A percentile compares a stretch with the other conserved stretches of the same genome.
These are phyloP conservation scores for Leucosporidium yakuticum DNA, from an alignment of 768 basidiomycete species.

Conservation along the genomic window DNA sequence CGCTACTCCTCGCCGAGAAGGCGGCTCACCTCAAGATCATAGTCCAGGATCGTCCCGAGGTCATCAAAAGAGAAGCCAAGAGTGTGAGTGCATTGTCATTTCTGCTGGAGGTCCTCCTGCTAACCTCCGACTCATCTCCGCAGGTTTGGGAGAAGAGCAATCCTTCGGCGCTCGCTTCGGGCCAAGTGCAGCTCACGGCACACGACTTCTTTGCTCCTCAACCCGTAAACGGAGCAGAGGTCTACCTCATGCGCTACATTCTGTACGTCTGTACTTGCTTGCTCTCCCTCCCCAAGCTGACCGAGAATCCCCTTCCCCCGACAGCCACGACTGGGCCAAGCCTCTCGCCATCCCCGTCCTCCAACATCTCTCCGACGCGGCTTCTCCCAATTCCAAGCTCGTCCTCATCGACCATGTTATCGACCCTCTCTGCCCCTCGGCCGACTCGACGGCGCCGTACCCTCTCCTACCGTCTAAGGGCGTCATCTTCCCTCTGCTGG, in stretches of 20 bases:
- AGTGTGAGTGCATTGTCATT: constrained; percentile 31
- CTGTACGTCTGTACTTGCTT: constrained; percentile 41
- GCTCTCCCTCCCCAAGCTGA: not conserved
- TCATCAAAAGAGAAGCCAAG: constrained; percentile 36
- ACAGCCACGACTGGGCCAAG: constrained; percentile 68
- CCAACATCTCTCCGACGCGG: constrained; percentile 49
- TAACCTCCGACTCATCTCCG: too few species aligned
- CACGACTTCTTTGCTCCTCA: constrained; percentile 74
- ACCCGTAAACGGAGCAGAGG: constrained; percentile 50
- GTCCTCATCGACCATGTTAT: constrained; percentile 67
- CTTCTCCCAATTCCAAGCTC: constrained; percentile 52
- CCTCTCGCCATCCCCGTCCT: constrained; percentile 51
- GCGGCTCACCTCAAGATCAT: constrained; percentile 39
- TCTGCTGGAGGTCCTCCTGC: too few species aligned
- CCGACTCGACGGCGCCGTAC: not conserved
- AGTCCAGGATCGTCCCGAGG: constrained; percentile 42
- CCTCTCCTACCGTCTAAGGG: not conserved
- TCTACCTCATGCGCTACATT: constrained; percentile 65
- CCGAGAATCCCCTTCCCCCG: not conserved
- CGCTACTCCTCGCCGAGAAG: constrained; percentile 36
- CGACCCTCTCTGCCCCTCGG: not conserved
- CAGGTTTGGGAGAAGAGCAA: constrained; percentile 15
- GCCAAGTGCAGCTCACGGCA: constrained; percentile 40
- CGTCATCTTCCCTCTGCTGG: not conserved
- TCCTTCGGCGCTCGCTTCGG: constrained; percentile 6